phyloP scores from a whole-genome alignment of 345 rosid genomes.

The Acer campestre region DNA sequence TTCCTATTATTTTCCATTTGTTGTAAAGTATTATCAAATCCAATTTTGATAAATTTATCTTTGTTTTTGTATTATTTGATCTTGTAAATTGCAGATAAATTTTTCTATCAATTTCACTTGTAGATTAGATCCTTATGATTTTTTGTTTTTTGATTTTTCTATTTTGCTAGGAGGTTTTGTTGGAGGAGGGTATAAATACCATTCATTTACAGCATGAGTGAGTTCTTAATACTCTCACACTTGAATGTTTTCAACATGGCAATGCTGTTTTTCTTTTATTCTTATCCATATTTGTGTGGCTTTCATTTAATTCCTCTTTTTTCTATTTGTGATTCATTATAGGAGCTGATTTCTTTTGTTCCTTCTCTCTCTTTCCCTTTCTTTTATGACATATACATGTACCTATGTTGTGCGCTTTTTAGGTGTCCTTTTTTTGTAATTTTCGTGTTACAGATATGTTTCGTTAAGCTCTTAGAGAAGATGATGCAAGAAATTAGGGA shows the following conservation, averaged over 20 bases:
- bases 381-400: not conserved
- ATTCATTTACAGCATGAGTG: constrained; percentile 43
- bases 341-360: not conserved
- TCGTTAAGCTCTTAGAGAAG: not conserved
- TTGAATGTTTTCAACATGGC: constrained; percentile 2
- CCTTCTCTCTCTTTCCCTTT: not conserved
- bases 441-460: not conserved
- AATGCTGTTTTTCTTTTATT: constrained; percentile 5
- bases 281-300: not conserved
- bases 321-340: not conserved
- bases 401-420: not conserved
- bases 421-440: not conserved
- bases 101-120: not conserved
- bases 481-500: not conserved
- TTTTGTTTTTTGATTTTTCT: constrained; percentile 7
- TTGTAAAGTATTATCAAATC: not conserved
- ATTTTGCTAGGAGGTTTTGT: constrained; percentile 32
- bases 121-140: constrained; percentile 4
- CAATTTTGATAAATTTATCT: constrained; percentile 1
- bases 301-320: not conserved
- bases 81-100: constrained; percentile 3
- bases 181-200: constrained; percentile 38
- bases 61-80: not conserved
- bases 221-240: constrained; percentile 26
- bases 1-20: not conserved